These are phyloP conservation scores for Coemansia sp. DNA, from an alignment of 371 early-diverging fungal genomes.

Conservation along the genomic window DNA sequence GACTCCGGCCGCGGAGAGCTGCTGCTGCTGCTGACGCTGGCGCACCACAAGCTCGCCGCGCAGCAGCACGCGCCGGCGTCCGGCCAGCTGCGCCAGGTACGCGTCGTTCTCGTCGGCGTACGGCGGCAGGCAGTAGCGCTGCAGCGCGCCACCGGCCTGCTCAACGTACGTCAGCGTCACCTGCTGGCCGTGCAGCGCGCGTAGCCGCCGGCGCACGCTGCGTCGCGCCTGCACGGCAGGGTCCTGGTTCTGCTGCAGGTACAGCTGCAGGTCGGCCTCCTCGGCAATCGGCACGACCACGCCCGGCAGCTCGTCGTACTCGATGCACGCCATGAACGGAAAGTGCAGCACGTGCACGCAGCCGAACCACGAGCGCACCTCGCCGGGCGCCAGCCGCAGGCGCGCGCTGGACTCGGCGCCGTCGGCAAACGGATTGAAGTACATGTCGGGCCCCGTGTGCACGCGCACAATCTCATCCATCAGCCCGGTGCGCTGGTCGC, in stretches of 20 bases:
- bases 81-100: conserved; percentile 40
- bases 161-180: conserved; percentile 56
- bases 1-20: conserved; percentile 33
- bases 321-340: conserved; percentile 62
- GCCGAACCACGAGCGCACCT: conserved; percentile 61
- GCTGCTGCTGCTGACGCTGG: conserved; percentile 41
- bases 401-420: background rate
- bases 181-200: conserved; percentile 58
- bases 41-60: conserved; percentile 43
- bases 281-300: conserved; percentile 54
- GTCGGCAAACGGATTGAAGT: conserved; percentile 54
- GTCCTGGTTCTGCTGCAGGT: conserved; percentile 55
- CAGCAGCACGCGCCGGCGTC: conserved; percentile 48
- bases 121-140: conserved; percentile 42
- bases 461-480: conserved; percentile 49
- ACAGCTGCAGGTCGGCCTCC: conserved; percentile 54
- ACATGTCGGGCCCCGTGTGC: conserved; percentile 64
- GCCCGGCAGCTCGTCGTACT: conserved; percentile 60
- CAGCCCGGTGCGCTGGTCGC: conserved; percentile 27
- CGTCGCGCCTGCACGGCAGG: conserved; percentile 53
- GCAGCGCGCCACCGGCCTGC: conserved; percentile 24
- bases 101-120: conserved; percentile 43
- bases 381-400: conserved; percentile 18
- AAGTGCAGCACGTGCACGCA: conserved; percentile 60
- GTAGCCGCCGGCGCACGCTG: conserved; percentile 53